Conservation (phyloP, 768 basidiomycete species). For the Boletus rubropictus region DNA sequence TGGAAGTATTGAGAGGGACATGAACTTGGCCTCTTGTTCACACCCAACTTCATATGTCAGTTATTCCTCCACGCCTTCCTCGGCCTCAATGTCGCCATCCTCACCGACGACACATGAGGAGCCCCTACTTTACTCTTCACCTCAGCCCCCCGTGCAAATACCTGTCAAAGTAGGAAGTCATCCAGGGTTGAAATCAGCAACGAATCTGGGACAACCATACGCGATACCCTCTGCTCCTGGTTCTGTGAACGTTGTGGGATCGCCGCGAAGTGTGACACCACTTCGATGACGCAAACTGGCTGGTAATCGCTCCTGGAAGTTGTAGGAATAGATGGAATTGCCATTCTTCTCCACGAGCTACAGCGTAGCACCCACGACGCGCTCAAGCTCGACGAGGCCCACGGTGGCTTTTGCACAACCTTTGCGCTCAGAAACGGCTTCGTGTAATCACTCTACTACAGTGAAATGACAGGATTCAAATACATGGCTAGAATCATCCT, state of each 20-base stretch:
- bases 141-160: conserved; percentile 11
- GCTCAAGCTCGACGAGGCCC: not conserved
- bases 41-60: conserved; percentile 37
- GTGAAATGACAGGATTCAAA: conserved; percentile 8
- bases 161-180: conserved; percentile 17
- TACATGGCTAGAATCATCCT: not conserved
- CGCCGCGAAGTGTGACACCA: conserved; percentile 21
- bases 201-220: conserved; percentile 11
- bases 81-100: conserved; percentile 48
- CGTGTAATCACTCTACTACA: conserved; percentile 18
- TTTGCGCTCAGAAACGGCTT: conserved; percentile 12
- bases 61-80: conserved; percentile 55
- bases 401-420: conserved; percentile 10
- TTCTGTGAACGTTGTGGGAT: conserved; percentile 16
- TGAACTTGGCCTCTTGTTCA: conserved; percentile 7
- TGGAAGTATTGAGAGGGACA: conserved; percentile 12
- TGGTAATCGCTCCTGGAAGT: not conserved
- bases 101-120: conserved; percentile 28
- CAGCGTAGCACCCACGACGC: not conserved
- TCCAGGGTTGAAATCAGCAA: conserved; percentile 10
- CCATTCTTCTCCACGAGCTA: not conserved
- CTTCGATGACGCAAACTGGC: conserved; percentile 16
- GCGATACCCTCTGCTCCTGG: conserved; percentile 9
- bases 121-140: conserved; percentile 17
- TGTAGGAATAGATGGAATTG: conserved; percentile 1